Percentiles rank a stretch among this genome's conserved stretches.
These are phyloP conservation scores for Yamadazyma membranifaciens DNA, from an alignment of 1,139 yeast genomes.

Conservation along the genomic window DNA sequence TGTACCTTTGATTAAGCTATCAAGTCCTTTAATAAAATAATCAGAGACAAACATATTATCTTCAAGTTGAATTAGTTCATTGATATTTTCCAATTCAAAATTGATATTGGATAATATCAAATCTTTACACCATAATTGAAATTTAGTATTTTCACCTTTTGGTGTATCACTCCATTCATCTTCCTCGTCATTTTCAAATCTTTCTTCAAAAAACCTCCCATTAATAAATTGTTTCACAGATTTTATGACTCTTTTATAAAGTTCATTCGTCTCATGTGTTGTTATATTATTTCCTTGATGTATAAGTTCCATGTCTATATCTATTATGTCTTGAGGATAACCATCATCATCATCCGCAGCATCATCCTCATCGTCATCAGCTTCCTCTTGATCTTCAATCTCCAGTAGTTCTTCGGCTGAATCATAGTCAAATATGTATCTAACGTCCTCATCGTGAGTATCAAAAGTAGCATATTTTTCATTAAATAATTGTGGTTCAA, in stretches of 20 bases:
- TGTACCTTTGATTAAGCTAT: background rate
- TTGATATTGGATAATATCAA: background rate
- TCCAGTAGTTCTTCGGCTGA: constrained; percentile 15
- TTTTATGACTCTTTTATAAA: background rate
- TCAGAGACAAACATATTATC: too few species aligned
- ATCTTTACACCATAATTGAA: constrained; percentile 4
- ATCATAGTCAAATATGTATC: constrained; percentile 68
- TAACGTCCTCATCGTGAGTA: constrained; percentile 68
- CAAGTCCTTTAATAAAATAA: background rate
- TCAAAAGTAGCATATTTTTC: constrained; percentile 27
- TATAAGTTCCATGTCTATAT: too few species aligned
- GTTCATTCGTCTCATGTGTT: background rate
- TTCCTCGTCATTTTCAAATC: constrained; percentile 39
- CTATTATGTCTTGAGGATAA: too few species aligned
- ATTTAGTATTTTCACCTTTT: constrained; percentile 47
- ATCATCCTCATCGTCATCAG: constrained; percentile 9
- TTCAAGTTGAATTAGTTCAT: background rate
- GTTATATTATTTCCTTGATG: background rate
- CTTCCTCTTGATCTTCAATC: constrained; percentile 20
- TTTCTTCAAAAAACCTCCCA: constrained; percentile 3
- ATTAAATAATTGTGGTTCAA: constrained; percentile 12
- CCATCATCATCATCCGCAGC: background rate
- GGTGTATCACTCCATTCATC: constrained; percentile 73
- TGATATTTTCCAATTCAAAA: background rate
- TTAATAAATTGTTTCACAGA: background rate